phyloP scores from a whole-genome alignment of 257 asterid species.

The Solanum pimpinellifolium region DNA sequence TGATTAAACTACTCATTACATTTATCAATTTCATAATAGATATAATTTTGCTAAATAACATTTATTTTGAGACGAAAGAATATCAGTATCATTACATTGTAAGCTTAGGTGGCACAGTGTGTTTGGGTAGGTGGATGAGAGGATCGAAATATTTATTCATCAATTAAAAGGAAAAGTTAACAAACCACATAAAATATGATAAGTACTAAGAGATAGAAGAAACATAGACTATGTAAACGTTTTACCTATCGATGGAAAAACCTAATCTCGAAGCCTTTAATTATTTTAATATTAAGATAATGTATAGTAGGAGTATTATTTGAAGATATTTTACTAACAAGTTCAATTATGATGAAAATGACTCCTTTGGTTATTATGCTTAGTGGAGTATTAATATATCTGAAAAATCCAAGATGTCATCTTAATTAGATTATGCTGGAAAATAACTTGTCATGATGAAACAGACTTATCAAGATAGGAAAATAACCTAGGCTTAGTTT shows the following conservation, averaged over 20 bases:
- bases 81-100: background rate
- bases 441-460: background rate
- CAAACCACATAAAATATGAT: background rate
- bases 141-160: background rate
- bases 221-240: background rate
- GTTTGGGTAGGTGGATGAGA: background rate
- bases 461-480: background rate
- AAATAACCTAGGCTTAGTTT: background rate
- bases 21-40: no score
- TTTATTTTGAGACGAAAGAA: no score
- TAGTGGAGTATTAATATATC: background rate
- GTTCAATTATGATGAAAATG: background rate
- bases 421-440: background rate
- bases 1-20: no score
- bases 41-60: no score
- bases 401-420: background rate
- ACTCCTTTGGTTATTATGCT: background rate
- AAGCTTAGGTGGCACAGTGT: background rate
- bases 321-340: background rate
- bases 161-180: background rate
- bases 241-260: background rate
- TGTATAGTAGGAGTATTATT: background rate
- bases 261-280: background rate
- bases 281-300: background rate
- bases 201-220: background rate